Evolutionary conservation across 2,329 filamentous ascomycete genomes (phyloP), one percentile per base, ranked within the genome.

Genomic region (Chrysosphaeria jannelii): DNA sequence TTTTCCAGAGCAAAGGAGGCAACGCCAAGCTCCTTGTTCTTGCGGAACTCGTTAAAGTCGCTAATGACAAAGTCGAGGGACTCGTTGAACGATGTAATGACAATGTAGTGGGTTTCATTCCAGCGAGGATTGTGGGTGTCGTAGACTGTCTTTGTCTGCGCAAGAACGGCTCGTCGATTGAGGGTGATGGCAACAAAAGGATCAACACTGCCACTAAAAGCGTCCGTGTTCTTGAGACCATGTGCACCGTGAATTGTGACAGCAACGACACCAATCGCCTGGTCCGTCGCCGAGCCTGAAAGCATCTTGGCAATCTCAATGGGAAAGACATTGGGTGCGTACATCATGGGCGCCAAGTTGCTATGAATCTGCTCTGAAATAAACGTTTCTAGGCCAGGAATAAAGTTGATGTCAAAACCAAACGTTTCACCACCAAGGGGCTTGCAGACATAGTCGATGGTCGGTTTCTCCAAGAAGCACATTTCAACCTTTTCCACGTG

Each of bases 291-390:
- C 28, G 72, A 81, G 28, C 85, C 85, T 20, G 81, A 74, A 31
- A 97, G 55, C 75, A 97, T 85, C 56, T 97, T 93, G 34, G 85
- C 85, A 27, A 97, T 76, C 39, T 97, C 85, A 33, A 97, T 85
- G 10, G 85, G 85, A 53, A 97, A 97, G 23, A 93, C 78, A 35
- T 97, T 90, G 6, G 85, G 85, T 18, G 65, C 68, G 40, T 97
- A 97, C 76, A 97, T 90, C 70, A 97, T 93, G 0, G 85, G 88
- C 2, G 64, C 70, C 23, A 97, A 49, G 38, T 81, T 91, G 31
- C 70, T 72, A 43, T 97, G 88, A 25, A 97, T 89, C 47, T 89
- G 76, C 35, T 97, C 85, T 40, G 74, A 65, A 36, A 97, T 97
- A 45, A 97, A 97, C 27, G 44, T 59, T 43, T 93, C 79, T 13